Percentiles rank a stretch among this genome's conserved stretches.
Evolutionary conservation across 2,329 filamentous ascomycete species (phyloP).

Genomic region (Trichoderma semiorbis): DNA sequence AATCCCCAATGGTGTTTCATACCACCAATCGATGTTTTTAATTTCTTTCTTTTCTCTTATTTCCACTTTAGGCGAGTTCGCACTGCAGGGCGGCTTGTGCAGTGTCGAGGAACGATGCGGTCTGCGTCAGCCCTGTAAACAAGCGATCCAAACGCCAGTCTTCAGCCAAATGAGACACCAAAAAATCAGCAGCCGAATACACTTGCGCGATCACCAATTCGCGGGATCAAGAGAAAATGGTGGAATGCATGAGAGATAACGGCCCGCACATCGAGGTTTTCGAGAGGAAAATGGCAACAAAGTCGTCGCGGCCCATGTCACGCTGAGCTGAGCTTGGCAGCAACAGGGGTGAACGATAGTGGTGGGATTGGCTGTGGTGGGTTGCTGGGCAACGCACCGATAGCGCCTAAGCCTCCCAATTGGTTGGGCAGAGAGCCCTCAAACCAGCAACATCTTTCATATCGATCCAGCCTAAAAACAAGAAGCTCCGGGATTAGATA

Average conservation of each 20-base stretch:
- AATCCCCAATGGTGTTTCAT: not conserved
- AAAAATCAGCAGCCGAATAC: not conserved
- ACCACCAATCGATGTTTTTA: not conserved
- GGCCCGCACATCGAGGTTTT: not conserved
- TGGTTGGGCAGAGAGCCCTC: not conserved
- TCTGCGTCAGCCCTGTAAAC: not conserved
- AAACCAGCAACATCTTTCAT: not conserved
- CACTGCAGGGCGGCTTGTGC: not conserved
- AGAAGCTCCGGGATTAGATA: not conserved
- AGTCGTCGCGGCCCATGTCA: not conserved
- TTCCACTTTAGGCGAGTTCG: not conserved
- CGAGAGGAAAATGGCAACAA: not conserved
- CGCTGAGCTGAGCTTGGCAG: not conserved
- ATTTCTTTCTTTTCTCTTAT: not conserved
- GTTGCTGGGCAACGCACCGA: constrained; percentile 18
- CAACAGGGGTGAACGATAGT: not conserved
- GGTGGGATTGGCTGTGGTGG: not conserved
- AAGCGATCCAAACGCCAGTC: not conserved
- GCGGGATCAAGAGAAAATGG: not conserved
- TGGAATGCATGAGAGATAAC: not conserved
- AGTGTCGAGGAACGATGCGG: not conserved
- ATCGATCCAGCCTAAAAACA: not conserved
- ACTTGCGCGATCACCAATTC: not conserved
- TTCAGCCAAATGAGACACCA: not conserved
- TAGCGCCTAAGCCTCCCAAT: not conserved